A percentile compares a stretch with the other conserved stretches of the same genome.
These are phyloP conservation scores for Nemania abortiva DNA, from an alignment of 2,329 filamentous ascomycete genomes.

Conservation along the genomic window DNA sequence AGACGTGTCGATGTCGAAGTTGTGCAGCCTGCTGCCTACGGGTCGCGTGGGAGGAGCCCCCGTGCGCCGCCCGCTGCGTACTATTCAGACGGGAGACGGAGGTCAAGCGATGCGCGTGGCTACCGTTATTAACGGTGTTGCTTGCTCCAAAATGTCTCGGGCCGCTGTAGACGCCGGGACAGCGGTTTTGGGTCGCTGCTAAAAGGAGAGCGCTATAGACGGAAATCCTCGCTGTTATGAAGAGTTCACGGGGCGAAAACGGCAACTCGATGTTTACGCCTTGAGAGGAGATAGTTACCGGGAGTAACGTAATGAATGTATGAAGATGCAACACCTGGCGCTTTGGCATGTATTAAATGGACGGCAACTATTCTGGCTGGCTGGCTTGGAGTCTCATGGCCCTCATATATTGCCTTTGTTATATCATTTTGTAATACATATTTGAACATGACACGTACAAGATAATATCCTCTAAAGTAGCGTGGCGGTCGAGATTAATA, in stretches of 20 bases:
- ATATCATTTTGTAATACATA: neutral
- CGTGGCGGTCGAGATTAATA: neutral
- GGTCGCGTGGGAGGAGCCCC: slow-evolving; percentile 42
- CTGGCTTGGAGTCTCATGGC: slow-evolving; percentile 7
- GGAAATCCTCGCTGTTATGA: neutral
- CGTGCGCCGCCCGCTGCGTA: slow-evolving; percentile 45
- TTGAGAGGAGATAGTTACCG: neutral
- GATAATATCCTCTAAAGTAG: neutral
- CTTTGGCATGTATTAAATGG: neutral
- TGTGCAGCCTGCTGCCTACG: slow-evolving; percentile 44
- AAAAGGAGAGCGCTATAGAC: neutral
- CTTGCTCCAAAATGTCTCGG: too few species aligned
- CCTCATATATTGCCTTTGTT: too few species aligned
- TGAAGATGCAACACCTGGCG: slow-evolving; percentile 8
- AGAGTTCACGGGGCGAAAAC: neutral
- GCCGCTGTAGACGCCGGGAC: too few species aligned
- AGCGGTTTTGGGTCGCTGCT: neutral
- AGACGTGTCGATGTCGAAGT: slow-evolving; percentile 39
- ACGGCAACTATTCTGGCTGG: neutral
- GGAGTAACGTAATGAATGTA: slow-evolving; percentile 8
- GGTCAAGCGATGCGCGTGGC: slow-evolving; percentile 43
- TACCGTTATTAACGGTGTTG: slow-evolving; percentile 31
- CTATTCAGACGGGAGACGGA: slow-evolving; percentile 42
- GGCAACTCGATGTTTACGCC: neutral
- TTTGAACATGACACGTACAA: neutral